Evolutionary conservation across 164 flowering plant species (phyloP).

Genomic region (Aristolochia contorta): DNA sequence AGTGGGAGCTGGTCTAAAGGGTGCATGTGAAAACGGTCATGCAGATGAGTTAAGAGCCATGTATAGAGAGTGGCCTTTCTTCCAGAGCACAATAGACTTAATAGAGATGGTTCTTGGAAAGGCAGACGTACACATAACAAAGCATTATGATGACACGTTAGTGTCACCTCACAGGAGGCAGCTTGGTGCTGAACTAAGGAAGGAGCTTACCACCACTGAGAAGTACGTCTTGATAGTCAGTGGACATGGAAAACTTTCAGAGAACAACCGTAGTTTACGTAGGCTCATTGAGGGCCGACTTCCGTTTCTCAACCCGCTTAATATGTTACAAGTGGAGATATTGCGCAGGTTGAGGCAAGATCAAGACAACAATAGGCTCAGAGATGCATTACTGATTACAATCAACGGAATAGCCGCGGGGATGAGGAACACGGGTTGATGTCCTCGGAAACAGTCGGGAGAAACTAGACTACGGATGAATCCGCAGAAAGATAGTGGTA

Average conservation of each 20-base stretch:
- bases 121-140: constrained; percentile 68
- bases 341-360: constrained; percentile 70
- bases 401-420: constrained; percentile 97
- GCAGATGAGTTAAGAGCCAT: constrained; percentile 62
- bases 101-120: constrained; percentile 95
- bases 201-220: constrained; percentile 54
- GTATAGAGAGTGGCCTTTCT: constrained; percentile 97
- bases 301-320: constrained; percentile 76
- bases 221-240: constrained; percentile 62
- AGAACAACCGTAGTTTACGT: constrained; percentile 62
- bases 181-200: constrained; percentile 63
- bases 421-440: constrained; percentile 92
- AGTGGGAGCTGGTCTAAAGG: constrained; percentile 77
- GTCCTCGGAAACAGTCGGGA: neutral
- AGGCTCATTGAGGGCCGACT: constrained; percentile 78
- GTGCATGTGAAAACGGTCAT: constrained; percentile 69
- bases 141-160: constrained; percentile 79
- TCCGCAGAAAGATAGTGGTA: neutral
- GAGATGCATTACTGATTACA: constrained; percentile 88
- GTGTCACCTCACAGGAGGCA: constrained; percentile 55
- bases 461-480: neutral
- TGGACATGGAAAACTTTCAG: constrained; percentile 66
- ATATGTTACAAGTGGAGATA: constrained; percentile 85
- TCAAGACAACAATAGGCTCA: constrained; percentile 56
- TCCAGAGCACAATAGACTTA: constrained; percentile 78